Evolutionary conservation across 768 basidiomycete genomes (phyloP).

Genomic region (Pluteus cervinus): DNA sequence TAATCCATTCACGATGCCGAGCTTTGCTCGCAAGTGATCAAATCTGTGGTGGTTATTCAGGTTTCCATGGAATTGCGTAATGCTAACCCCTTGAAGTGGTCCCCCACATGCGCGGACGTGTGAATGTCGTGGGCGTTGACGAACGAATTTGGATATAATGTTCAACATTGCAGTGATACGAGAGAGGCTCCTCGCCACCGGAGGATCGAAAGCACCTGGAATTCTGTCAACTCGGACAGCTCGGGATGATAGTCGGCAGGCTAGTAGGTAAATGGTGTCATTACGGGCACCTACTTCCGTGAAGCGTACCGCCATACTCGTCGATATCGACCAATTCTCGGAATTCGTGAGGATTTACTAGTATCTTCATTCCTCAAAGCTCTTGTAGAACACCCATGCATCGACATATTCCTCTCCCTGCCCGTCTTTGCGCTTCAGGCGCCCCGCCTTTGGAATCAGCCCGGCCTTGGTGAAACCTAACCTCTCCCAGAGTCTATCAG

Average conservation of each 20-base stretch:
- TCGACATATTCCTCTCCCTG: slow-evolving; percentile 83
- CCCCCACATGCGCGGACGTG: too few species aligned
- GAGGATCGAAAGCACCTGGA: neutral
- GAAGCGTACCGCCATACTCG: neutral
- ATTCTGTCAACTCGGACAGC: neutral
- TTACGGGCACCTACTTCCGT: neutral
- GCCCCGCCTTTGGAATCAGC: slow-evolving; percentile 69
- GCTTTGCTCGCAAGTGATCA: too few species aligned
- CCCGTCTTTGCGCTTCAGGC: slow-evolving; percentile 61
- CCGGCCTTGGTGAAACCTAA: slow-evolving; percentile 79
- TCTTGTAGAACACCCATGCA: slow-evolving; percentile 80
- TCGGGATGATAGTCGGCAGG: neutral
- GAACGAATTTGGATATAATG: too few species aligned
- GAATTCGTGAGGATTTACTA: neutral
- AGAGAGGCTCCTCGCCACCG: too few species aligned
- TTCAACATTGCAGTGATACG: too few species aligned
- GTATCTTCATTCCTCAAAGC: slow-evolving; percentile 40
- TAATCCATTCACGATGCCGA: too few species aligned
- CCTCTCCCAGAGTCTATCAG: slow-evolving; percentile 70
- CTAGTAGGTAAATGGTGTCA: neutral
- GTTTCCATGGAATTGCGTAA: too few species aligned
- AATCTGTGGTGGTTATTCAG: too few species aligned
- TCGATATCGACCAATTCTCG: neutral
- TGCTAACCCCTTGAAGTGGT: too few species aligned
- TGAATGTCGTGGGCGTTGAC: too few species aligned